Percentiles rank a stretch among this genome's conserved stretches.
Conservation (phyloP, 352 stramenopile species). For the Globisporangium nagaii region DNA sequence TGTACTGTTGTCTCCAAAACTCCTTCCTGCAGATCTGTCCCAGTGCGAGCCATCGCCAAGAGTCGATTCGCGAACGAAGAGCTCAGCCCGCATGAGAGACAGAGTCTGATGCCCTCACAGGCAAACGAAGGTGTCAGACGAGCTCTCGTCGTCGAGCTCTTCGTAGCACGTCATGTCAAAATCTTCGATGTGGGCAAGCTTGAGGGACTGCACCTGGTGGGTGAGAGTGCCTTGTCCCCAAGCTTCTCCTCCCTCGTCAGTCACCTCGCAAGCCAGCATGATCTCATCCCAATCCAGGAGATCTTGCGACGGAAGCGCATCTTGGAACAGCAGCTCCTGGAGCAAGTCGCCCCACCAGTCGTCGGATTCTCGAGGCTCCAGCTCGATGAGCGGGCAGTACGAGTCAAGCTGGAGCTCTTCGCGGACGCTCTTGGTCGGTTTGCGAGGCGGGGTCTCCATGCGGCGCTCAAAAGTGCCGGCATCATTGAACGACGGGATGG, state of each 20-base stretch:
- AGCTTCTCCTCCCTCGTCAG: not conserved
- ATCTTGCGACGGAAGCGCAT: constrained; percentile 27
- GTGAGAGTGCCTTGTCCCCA: constrained; percentile 1
- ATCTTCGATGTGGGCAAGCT: not conserved
- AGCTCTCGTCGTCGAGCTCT: constrained; percentile 11
- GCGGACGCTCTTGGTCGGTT: constrained; percentile 1
- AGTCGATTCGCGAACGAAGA: too few relatives aligned
- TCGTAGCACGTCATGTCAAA: constrained; percentile 29
- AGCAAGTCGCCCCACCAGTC: constrained; percentile 44
- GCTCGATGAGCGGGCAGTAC: constrained; percentile 2
- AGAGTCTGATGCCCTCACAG: not conserved
- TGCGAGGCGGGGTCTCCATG: not conserved
- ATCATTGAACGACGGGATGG: not conserved
- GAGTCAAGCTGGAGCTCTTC: constrained; percentile 2
- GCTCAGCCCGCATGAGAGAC: too few relatives aligned
- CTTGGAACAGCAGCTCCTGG: constrained; percentile 29
- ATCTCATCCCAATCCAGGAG: constrained; percentile 45
- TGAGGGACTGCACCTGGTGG: not conserved
- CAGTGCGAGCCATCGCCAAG: too few relatives aligned
- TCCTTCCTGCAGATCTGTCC: too few relatives aligned
- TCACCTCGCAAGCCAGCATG: not conserved
- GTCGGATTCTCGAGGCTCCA: constrained; percentile 11
- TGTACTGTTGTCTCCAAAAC: not conserved
- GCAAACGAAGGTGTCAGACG: constrained; percentile 3
- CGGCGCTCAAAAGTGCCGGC: not conserved